phyloP scores from a whole-genome alignment of 2,329 filamentous ascomycete species.

The Neoascochyta sp. region DNA sequence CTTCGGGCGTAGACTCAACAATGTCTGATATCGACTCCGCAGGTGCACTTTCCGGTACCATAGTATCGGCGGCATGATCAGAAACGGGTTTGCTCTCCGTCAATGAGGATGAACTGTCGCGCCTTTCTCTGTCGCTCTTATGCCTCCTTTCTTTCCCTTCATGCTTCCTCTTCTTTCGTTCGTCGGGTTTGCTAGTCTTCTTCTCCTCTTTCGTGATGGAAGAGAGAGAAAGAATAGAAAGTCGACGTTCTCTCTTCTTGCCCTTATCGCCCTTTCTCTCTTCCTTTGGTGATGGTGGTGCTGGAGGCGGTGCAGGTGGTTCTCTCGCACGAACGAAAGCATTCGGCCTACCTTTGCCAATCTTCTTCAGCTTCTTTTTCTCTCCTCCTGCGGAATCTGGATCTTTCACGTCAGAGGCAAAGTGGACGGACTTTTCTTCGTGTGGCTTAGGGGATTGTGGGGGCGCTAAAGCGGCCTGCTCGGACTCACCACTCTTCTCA shows the following conservation, averaged over 20 bases:
- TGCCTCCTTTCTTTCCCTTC: conserved; percentile 20
- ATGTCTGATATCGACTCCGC: too few relatives aligned
- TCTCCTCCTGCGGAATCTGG: conserved; percentile 25
- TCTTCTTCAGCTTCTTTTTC: conserved; percentile 23
- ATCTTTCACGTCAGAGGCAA: conserved; percentile 39
- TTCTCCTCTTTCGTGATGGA: conserved; percentile 14
- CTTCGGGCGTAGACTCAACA: too few relatives aligned
- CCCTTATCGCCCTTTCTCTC: conserved; percentile 24
- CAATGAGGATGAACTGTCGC: too few relatives aligned
- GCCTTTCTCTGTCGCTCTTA: conserved; percentile 19
- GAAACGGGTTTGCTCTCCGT: too few relatives aligned
- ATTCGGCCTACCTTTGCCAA: conserved; percentile 28
- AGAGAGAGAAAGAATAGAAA: conserved; percentile 16
- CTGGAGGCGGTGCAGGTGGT: conserved; percentile 15
- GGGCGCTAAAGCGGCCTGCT: conserved; percentile 33
- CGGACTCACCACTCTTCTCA: conserved; percentile 39
- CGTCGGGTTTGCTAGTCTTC: conserved; percentile 25
- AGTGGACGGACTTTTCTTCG: conserved; percentile 33
- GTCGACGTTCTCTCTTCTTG: conserved; percentile 23
- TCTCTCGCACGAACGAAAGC: conserved; percentile 34
- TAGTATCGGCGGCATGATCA: too few relatives aligned
- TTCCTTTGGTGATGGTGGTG: conserved; percentile 24
- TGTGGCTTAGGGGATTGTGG: conserved; percentile 25
- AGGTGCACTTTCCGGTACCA: too few relatives aligned
- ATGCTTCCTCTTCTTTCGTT: conserved; percentile 25